These are phyloP conservation scores for Knoxdaviesia capensis DNA, from an alignment of 2,329 filamentous ascomycete species.

Conservation along the genomic window DNA sequence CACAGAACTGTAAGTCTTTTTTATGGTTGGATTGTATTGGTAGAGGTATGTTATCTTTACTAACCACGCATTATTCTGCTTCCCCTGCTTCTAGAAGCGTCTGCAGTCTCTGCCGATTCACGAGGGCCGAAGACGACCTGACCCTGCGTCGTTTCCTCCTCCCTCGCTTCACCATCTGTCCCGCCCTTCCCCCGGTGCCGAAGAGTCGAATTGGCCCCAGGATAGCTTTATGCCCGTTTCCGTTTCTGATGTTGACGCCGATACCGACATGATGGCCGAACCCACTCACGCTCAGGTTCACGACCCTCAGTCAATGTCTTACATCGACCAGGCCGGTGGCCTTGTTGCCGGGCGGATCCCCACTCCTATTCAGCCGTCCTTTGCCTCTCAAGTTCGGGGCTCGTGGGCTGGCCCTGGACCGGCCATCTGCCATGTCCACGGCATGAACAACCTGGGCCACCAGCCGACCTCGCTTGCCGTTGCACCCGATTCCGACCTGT, in stretches of 20 bases:
- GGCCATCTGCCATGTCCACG: slow-evolving; percentile 5
- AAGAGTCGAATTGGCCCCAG: too few relatives aligned
- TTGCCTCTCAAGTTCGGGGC: slow-evolving; percentile 22
- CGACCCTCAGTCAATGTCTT: too few relatives aligned
- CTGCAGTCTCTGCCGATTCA: slow-evolving; percentile 3
- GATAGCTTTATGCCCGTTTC: too few relatives aligned
- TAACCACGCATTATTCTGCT: not conserved
- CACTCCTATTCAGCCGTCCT: slow-evolving; percentile 38
- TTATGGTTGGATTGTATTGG: not conserved
- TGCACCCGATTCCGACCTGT: too few relatives aligned
- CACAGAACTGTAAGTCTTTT: slow-evolving; percentile 4
- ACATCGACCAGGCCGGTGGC: slow-evolving; percentile 6
- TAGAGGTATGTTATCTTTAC: not conserved
- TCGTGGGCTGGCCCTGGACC: slow-evolving; percentile 22
- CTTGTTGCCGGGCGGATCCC: slow-evolving; percentile 26
- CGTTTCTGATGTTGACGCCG: slow-evolving; percentile 12
- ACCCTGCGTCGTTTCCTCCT: not conserved
- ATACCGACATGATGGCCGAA: slow-evolving; percentile 31
- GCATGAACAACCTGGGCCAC: not conserved
- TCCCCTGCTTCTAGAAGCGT: slow-evolving; percentile 1
- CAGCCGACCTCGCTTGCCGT: slow-evolving; percentile 10
- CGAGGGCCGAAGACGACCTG: not conserved
- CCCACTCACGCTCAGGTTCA: slow-evolving; percentile 4
- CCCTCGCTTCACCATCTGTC: slow-evolving; percentile 1
- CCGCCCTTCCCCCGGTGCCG: too few relatives aligned